These are phyloP conservation scores for Ganoderma lingzhi DNA, from an alignment of 1,284 basidiomycete species.

Conservation along the genomic window DNA sequence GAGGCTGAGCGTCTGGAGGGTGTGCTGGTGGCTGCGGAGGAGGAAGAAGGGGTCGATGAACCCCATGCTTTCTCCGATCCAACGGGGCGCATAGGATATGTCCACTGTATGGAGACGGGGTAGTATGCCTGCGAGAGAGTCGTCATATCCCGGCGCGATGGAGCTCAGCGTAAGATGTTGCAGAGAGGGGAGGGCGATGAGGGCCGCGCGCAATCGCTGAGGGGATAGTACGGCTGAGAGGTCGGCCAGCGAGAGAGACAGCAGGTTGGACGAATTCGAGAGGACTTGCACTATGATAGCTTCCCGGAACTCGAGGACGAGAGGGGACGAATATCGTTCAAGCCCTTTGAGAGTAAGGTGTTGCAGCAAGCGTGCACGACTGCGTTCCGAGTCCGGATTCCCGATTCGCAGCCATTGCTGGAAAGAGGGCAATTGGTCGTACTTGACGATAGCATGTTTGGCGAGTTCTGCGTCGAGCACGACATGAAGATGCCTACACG, in stretches of 20 bases:
- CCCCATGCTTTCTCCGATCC: constrained; percentile 2
- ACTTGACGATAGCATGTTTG: neutral
- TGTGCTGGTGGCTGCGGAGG: constrained; percentile 5
- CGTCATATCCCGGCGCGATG: neutral
- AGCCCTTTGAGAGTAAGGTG: constrained; percentile 3
- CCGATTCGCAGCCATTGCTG: constrained; percentile 6
- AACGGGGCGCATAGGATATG: neutral
- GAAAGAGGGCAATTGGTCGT: neutral
- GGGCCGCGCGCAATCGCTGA: neutral
- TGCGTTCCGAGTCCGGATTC: neutral
- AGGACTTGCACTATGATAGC: neutral
- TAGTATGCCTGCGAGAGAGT: neutral
- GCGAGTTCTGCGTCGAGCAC: neutral
- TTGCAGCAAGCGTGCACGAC: neutral
- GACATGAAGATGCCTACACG: neutral
- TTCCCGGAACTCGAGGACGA: neutral
- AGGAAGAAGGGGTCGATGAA: constrained; percentile 8
- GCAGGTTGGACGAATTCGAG: neutral
- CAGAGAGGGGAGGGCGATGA: constrained; percentile 3
- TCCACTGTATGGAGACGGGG: neutral
- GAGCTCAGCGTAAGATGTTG: neutral
- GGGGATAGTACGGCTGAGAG: constrained; percentile 1
- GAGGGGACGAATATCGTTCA: neutral
- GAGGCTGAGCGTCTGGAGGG: neutral
- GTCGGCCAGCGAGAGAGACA: constrained; percentile 3